phyloP scores from a whole-genome alignment of 768 basidiomycete genomes.

The Pleurotus tuber-regium region DNA sequence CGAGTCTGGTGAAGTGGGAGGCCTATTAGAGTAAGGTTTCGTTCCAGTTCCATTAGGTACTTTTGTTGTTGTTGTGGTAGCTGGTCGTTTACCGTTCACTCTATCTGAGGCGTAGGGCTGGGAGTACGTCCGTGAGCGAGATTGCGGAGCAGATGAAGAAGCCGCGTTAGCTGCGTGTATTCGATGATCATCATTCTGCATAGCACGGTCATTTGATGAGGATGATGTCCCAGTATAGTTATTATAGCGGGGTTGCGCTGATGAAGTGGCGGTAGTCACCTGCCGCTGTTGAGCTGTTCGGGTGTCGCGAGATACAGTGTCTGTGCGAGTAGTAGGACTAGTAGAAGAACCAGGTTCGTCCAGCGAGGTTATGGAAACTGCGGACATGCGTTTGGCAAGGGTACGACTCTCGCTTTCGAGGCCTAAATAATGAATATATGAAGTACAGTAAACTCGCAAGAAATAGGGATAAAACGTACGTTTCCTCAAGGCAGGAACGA shows the following conservation, averaged over 20 bases:
- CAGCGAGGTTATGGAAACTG: conserved; percentile 59
- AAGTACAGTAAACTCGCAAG: background rate
- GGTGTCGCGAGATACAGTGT: conserved; percentile 19
- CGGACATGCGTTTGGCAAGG: conserved; percentile 75
- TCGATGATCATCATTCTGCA: too few species aligned
- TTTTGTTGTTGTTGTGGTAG: too few species aligned
- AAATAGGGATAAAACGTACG: conserved; percentile 60
- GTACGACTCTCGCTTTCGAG: conserved; percentile 78
- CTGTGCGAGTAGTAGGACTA: conserved; percentile 32
- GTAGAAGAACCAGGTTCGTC: conserved; percentile 49
- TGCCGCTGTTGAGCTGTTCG: conserved; percentile 7
- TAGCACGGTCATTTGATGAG: conserved; percentile 17
- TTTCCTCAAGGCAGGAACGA: conserved; percentile 79
- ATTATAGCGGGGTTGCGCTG: background rate
- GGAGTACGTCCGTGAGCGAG: conserved; percentile 67
- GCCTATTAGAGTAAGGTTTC: conserved; percentile 26
- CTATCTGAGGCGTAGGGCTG: conserved; percentile 50
- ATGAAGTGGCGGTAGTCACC: background rate
- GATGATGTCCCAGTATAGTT: conserved; percentile 14
- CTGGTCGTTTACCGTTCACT: background rate
- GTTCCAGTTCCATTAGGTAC: conserved; percentile 28
- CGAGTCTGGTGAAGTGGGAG: conserved; percentile 29
- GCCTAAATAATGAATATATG: conserved; percentile 39
- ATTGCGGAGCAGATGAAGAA: conserved; percentile 29
- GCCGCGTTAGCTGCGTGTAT: background rate